Percentiles rank a stretch among this genome's conserved stretches.
Conservation (phyloP, 148 eudicot genomes). For the Persicaria maculosa region DNA sequence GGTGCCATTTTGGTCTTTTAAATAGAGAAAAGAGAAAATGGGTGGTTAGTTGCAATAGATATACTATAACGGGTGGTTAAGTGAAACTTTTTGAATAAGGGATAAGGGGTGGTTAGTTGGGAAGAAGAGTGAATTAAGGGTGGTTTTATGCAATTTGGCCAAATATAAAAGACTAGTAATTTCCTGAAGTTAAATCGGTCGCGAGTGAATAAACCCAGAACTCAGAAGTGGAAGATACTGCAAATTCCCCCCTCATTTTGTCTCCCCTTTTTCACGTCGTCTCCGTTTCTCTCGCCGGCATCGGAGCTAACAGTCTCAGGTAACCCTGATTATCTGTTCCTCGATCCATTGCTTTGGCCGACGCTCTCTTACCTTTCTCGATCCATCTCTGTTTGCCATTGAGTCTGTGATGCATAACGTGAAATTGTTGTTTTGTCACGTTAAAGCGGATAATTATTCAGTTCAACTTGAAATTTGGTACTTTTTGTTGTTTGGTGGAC, state of each 20-base stretch:
- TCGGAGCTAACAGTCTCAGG: neutral
- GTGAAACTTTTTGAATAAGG: neutral
- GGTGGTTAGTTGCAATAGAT: too few species aligned
- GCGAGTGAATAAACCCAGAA: neutral
- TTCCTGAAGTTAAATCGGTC: neutral
- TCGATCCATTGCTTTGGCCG: neutral
- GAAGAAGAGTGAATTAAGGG: neutral
- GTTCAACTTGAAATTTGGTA: neutral
- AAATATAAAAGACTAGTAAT: neutral
- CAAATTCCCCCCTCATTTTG: neutral
- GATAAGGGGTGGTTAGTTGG: neutral
- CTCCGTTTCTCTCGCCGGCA: neutral
- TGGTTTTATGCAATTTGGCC: neutral
- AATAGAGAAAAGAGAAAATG: too few species aligned
- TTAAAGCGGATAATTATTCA: neutral
- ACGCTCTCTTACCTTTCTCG: neutral
- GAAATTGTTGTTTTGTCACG: neutral
- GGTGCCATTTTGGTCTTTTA: too few species aligned
- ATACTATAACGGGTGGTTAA: neutral
- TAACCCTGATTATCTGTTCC: neutral
- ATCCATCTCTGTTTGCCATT: neutral
- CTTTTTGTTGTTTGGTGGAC: neutral
- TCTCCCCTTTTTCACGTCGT: neutral
- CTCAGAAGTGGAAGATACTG: neutral
- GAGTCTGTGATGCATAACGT: neutral